These are phyloP conservation scores for Fusarium tupiense DNA, from an alignment of 2,329 filamentous ascomycete species.

Conservation along the genomic window DNA sequence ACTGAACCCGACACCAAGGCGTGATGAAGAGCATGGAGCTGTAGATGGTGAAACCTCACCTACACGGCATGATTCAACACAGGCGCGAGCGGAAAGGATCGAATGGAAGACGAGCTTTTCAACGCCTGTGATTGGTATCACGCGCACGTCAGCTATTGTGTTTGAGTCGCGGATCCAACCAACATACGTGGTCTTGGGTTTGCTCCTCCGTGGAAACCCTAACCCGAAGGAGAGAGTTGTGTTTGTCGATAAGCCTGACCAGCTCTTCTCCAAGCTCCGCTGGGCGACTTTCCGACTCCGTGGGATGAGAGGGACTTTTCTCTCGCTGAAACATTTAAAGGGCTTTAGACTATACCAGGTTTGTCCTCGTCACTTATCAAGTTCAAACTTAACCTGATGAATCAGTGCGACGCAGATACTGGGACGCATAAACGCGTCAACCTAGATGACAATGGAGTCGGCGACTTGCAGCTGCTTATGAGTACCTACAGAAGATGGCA, in stretches of 20 bases:
- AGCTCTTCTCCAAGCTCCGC: background rate
- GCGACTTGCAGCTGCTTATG: background rate
- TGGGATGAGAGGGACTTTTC: background rate
- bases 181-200: background rate
- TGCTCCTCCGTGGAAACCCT: background rate
- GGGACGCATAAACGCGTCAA: accelerated
- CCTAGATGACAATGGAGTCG: background rate
- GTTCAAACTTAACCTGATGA: background rate
- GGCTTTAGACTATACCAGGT: background rate
- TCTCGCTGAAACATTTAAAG: background rate
- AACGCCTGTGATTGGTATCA: background rate
- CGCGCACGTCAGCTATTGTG: background rate
- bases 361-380: accelerated
- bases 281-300: background rate
- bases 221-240: background rate
- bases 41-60: background rate
- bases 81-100: background rate
- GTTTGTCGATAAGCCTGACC: background rate
- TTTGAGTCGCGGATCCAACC: background rate
- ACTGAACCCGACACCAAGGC: no score
- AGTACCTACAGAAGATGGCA: background rate
- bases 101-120: background rate
- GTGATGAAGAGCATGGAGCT: background rate
- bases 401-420: background rate
- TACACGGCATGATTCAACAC: no score